Evolutionary conservation across 2,329 filamentous ascomycete species (phyloP).

Genomic region (Pseudogymnoascus sp.): DNA sequence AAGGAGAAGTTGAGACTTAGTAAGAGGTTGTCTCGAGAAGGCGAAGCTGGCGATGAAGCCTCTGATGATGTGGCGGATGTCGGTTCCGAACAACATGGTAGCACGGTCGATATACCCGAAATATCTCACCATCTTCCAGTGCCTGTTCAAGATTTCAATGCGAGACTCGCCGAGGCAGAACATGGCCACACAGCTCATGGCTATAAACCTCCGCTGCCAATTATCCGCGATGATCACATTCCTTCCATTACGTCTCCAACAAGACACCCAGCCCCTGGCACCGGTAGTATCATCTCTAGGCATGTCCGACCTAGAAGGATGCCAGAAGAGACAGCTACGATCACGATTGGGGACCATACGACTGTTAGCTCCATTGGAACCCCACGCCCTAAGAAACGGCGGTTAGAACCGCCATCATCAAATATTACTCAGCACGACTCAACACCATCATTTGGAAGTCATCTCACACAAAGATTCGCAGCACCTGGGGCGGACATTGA

Average conservation of each 20-base stretch:
- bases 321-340: slow-evolving; percentile 26
- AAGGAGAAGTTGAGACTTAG: slow-evolving; percentile 24
- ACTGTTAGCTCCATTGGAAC: slow-evolving; percentile 27
- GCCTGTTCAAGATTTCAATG: slow-evolving; percentile 27
- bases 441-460: slow-evolving; percentile 25
- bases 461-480: slow-evolving; percentile 25
- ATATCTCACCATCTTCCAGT: slow-evolving; percentile 16
- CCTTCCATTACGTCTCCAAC: slow-evolving; percentile 7
- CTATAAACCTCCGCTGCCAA: slow-evolving; percentile 4
- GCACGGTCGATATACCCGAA: slow-evolving; percentile 16
- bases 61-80: slow-evolving; percentile 11
- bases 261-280: not conserved
- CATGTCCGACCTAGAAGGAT: slow-evolving; percentile 17
- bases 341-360: slow-evolving; percentile 28
- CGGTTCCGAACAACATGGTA: slow-evolving; percentile 14
- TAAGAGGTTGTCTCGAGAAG: slow-evolving; percentile 18
- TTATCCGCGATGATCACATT: not conserved
- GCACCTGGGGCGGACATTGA: slow-evolving; percentile 18
- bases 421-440: slow-evolving; percentile 6
- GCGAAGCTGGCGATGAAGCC: slow-evolving; percentile 12
- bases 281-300: slow-evolving; percentile 19
- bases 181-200: not conserved
- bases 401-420: slow-evolving; percentile 11
- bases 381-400: slow-evolving; percentile 21
- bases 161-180: slow-evolving; percentile 24